Evolutionary conservation across 345 rosid genomes (phyloP).

Genomic region (Capsella bursapastoris): DNA sequence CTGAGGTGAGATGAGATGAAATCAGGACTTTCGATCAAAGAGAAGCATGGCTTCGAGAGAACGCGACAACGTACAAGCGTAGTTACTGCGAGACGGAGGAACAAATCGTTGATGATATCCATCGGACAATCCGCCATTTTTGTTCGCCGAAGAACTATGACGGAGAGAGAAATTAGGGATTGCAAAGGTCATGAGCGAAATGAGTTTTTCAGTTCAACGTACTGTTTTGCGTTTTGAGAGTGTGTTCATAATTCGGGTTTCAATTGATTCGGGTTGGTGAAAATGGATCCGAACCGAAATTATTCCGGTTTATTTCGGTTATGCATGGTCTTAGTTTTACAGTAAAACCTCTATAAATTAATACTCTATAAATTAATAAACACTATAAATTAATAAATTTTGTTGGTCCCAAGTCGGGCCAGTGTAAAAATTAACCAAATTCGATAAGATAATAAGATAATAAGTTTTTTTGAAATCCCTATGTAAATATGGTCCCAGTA

Average conservation of each 20-base stretch:
- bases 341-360: too few species aligned
- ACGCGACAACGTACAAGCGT: slow-evolving; percentile 45
- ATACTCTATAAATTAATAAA: too few species aligned
- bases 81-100: slow-evolving; percentile 48
- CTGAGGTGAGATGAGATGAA: slow-evolving; percentile 50
- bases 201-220: neutral
- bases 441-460: too few species aligned
- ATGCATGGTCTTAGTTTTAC: too few species aligned
- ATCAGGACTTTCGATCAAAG: slow-evolving; percentile 49
- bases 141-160: neutral
- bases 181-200: neutral
- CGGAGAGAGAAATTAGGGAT: neutral
- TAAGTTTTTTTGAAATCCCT: too few species aligned
- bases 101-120: slow-evolving; percentile 49
- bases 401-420: too few species aligned
- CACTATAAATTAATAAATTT: too few species aligned
- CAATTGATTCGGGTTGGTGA: neutral
- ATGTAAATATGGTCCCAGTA: too few species aligned
- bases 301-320: neutral
- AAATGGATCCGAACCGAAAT: neutral
- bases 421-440: too few species aligned
- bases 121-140: slow-evolving; percentile 45
- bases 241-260: neutral
- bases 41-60: slow-evolving; percentile 47
- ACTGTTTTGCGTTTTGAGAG: too few species aligned